Conservation (phyloP, 2,329 filamentous ascomycete genomes). For the Trichophaea hybrida region DNA sequence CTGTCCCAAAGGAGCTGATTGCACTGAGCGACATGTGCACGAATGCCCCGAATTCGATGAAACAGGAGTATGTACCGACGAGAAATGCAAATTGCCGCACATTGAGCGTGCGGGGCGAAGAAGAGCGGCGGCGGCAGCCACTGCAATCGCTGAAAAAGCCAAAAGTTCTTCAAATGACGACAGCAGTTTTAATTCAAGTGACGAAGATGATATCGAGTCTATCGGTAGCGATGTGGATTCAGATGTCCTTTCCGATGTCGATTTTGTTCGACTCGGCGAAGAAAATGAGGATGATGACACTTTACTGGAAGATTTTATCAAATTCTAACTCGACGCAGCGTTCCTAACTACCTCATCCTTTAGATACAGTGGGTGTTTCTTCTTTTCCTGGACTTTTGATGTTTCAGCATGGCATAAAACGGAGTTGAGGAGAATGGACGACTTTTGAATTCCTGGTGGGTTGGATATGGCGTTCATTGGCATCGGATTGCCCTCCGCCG, state of each 20-base stretch:
- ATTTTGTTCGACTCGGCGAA: constrained; percentile 34
- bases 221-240: constrained; percentile 67
- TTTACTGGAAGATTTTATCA: constrained; percentile 23
- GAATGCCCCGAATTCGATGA: constrained; percentile 96
- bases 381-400: no score
- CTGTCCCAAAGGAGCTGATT: constrained; percentile 66
- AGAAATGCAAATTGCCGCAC: constrained; percentile 73
- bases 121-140: constrained; percentile 41
- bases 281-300: constrained; percentile 11
- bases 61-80: constrained; percentile 64
- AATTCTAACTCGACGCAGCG: constrained; percentile 9
- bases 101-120: constrained; percentile 74
- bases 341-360: background rate
- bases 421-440: background rate
- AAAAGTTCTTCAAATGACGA: constrained; percentile 29
- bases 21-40: constrained; percentile 70
- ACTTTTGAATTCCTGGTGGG: background rate
- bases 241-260: constrained; percentile 42
- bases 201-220: constrained; percentile 49
- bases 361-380: no score
- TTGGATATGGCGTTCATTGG: background rate
- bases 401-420: background rate
- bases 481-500: background rate
- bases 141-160: constrained; percentile 27
- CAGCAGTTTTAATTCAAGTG: constrained; percentile 44